Percentiles rank a stretch among this genome's conserved stretches.
phyloP scores from a whole-genome alignment of 2,329 filamentous ascomycete genomes.

The Penicillium expansum region DNA sequence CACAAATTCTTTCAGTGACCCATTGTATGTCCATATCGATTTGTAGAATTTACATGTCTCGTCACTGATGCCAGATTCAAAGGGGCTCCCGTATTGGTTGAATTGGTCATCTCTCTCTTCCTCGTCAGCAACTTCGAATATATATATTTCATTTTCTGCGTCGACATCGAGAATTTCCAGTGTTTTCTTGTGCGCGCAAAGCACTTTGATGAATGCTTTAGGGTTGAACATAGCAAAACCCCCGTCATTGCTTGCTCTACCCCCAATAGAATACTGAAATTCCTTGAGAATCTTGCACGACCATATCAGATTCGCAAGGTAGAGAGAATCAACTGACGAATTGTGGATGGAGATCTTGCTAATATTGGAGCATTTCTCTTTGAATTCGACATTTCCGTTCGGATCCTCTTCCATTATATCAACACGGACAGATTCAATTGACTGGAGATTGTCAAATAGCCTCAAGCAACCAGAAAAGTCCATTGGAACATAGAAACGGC shows the following conservation, averaged over 20 bases:
- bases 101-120: not conserved
- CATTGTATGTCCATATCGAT: slow-evolving; percentile 8
- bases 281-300: slow-evolving; percentile 16
- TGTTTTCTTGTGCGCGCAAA: slow-evolving; percentile 17
- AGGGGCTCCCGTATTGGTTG: not conserved
- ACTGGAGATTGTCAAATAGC: slow-evolving; percentile 16
- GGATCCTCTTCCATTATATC: slow-evolving; percentile 11
- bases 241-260: slow-evolving; percentile 1
- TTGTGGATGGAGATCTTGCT: slow-evolving; percentile 14
- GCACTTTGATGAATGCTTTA: slow-evolving; percentile 16
- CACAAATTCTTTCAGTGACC: slow-evolving; percentile 19
- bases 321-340: slow-evolving; percentile 8
- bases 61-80: not conserved
- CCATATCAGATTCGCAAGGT: slow-evolving; percentile 10
- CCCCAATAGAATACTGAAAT: slow-evolving; percentile 20
- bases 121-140: not conserved
- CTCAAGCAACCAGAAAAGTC: slow-evolving; percentile 13
- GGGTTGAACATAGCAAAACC: slow-evolving; percentile 7
- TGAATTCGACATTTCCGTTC: not conserved
- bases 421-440: slow-evolving; percentile 19
- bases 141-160: not conserved
- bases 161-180: slow-evolving; percentile 22
- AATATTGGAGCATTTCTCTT: slow-evolving; percentile 16
- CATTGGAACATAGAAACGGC: slow-evolving; percentile 5
- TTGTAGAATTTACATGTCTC: not conserved